phyloP scores from a whole-genome alignment of 2,329 filamentous ascomycete species.

The Purpureocillium lavendulum region DNA sequence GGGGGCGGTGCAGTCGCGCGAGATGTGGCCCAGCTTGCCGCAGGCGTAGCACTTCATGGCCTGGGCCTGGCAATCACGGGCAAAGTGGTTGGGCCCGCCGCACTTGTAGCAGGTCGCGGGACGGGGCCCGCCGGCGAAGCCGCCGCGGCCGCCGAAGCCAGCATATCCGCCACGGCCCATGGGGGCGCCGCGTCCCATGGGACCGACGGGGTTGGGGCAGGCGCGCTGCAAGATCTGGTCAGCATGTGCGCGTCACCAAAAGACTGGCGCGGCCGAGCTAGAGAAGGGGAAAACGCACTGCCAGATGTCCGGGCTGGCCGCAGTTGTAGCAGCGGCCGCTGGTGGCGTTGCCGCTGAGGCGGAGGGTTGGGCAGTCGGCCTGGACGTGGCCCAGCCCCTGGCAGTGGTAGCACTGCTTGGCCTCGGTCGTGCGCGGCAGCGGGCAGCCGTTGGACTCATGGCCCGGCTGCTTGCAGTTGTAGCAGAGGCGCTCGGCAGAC shows the following conservation, averaged over 20 bases:
- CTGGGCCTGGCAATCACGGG: constrained; percentile 95
- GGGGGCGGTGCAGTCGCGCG: constrained; percentile 86
- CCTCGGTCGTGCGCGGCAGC: constrained; percentile 91
- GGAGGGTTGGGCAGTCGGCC: constrained; percentile 95
- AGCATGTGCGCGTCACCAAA: constrained; percentile 4
- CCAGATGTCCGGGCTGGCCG: constrained; percentile 85
- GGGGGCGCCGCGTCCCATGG: constrained; percentile 57
- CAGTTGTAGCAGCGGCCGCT: constrained; percentile 95
- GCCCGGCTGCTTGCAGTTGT: constrained; percentile 95
- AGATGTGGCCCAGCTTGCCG: constrained; percentile 92
- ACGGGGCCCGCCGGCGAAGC: constrained; percentile 61
- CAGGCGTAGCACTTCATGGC: constrained; percentile 98
- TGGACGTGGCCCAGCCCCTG: constrained; percentile 97
- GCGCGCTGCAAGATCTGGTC: constrained; percentile 48
- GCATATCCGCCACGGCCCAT: constrained; percentile 63
- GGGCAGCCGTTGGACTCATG: constrained; percentile 98
- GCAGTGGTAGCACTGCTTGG: constrained; percentile 99
- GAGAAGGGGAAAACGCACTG: constrained; percentile 60
- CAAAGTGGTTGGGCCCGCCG: constrained; percentile 91
- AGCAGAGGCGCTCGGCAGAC: constrained; percentile 95
- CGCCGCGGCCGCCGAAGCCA: constrained; percentile 61
- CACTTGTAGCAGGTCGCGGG: constrained; percentile 68
- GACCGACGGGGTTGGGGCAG: constrained; percentile 67
- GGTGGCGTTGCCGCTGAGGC: constrained; percentile 73
- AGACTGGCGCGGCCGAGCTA: too few relatives aligned